Evolutionary conservation across 257 asterid species (phyloP).

Genomic region (Solanum pinnatisectum): DNA sequence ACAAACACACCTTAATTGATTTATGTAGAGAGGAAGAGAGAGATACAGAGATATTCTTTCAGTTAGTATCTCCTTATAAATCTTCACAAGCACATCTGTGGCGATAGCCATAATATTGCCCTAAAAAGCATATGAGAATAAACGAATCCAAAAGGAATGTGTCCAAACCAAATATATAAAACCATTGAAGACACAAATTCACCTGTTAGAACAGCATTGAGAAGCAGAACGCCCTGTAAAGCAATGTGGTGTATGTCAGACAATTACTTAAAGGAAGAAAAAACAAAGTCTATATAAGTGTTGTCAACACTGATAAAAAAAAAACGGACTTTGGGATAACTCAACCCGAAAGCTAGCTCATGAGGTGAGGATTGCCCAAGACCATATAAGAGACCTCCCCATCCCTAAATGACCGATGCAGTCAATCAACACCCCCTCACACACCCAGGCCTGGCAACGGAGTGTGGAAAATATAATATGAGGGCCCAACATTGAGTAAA

Average conservation of each 20-base stretch:
- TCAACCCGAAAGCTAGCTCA: not conserved
- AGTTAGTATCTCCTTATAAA: not conserved
- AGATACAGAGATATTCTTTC: not conserved
- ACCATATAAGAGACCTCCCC: not conserved
- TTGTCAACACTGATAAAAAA: not conserved
- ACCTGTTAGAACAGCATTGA: slow-evolving; percentile 96
- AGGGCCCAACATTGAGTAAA: not conserved
- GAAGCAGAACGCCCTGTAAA: slow-evolving; percentile 82
- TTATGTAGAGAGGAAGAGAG: not conserved
- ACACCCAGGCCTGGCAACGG: not conserved
- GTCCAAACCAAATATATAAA: not conserved
- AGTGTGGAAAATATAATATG: not conserved
- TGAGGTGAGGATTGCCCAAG: not conserved
- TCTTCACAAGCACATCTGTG: not conserved
- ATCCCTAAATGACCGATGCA: not conserved
- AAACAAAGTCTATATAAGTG: not conserved
- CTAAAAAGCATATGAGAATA: not conserved
- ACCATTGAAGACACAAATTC: slow-evolving; percentile 2
- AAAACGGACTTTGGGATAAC: not conserved
- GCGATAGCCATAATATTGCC: not conserved
- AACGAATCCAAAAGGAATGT: not conserved
- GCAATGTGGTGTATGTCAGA: slow-evolving; percentile 5
- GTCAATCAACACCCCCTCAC: not conserved
- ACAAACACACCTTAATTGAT: not conserved
- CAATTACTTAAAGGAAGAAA: slow-evolving; percentile 3